Conservation (phyloP, 1,284 basidiomycete species). For the Ustilago bromivora region DNA sequence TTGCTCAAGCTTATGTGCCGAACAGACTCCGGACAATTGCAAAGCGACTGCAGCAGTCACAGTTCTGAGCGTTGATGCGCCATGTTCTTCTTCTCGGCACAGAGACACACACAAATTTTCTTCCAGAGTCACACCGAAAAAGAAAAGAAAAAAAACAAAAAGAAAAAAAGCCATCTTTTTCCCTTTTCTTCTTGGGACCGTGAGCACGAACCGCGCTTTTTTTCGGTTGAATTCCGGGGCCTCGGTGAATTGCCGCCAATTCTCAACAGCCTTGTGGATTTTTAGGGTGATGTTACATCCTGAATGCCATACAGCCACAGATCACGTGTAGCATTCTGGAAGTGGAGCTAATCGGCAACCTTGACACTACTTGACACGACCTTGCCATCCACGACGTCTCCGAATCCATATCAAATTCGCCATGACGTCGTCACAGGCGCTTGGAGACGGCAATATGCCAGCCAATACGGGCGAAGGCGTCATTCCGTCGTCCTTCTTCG, state of each 20-base stretch:
- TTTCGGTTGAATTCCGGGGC: slow-evolving; percentile 33
- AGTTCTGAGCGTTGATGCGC: slow-evolving; percentile 3
- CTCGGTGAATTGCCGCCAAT: slow-evolving; percentile 12
- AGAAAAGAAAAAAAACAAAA: slow-evolving; percentile 9
- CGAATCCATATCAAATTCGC: neutral
- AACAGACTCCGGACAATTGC: neutral
- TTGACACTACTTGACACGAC: neutral
- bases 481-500: slow-evolving; percentile 47
- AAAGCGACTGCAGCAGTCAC: neutral
- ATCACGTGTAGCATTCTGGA: neutral
- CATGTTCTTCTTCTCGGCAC: neutral
- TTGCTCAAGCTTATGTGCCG: slow-evolving; percentile 4
- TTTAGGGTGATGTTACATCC: too few species aligned
- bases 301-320: neutral
- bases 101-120: slow-evolving; percentile 31
- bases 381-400: slow-evolving; percentile 7
- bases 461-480: slow-evolving; percentile 25
- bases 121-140: slow-evolving; percentile 22
- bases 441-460: slow-evolving; percentile 9
- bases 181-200: slow-evolving; percentile 22
- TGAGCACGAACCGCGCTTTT: slow-evolving; percentile 5
- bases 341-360: slow-evolving; percentile 5
- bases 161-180: slow-evolving; percentile 6
- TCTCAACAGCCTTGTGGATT: too few species aligned
- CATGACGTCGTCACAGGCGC: slow-evolving; percentile 30